Evolutionary conservation across 306 rosid species (phyloP).

Genomic region (Sphenostylis stenocarpa): DNA sequence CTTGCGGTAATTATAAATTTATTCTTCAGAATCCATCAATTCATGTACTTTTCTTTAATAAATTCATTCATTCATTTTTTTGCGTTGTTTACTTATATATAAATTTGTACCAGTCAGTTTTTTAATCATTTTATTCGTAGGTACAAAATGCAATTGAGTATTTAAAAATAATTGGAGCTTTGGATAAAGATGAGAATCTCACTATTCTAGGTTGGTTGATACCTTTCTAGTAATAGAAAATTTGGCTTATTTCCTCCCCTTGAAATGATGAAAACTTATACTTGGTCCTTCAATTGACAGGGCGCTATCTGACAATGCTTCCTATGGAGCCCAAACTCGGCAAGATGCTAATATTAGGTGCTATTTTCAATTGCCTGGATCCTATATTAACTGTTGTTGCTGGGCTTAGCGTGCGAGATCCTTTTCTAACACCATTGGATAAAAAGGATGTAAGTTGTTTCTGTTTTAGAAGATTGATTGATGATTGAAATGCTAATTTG

Average conservation of each 20-base stretch:
- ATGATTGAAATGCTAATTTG: slow-evolving; percentile 22
- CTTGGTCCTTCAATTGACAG: slow-evolving; percentile 53
- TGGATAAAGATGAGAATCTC: slow-evolving; percentile 87
- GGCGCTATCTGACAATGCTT: slow-evolving; percentile 75
- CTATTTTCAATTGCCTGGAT: slow-evolving; percentile 88
- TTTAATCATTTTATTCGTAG: slow-evolving; percentile 44
- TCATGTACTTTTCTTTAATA: not conserved
- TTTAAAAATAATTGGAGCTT: slow-evolving; percentile 79
- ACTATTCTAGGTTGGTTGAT: slow-evolving; percentile 68
- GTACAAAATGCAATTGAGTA: slow-evolving; percentile 95
- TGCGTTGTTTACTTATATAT: slow-evolving; percentile 21
- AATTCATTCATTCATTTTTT: not conserved
- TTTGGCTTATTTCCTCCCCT: slow-evolving; percentile 16
- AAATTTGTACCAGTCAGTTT: slow-evolving; percentile 18
- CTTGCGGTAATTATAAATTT: slow-evolving; percentile 63
- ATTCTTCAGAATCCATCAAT: slow-evolving; percentile 23
- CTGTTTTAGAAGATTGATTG: slow-evolving; percentile 6
- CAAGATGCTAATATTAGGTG: slow-evolving; percentile 87
- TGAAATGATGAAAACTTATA: slow-evolving; percentile 18
- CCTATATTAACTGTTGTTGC: slow-evolving; percentile 88
- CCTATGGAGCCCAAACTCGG: slow-evolving; percentile 99
- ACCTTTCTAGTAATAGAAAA: slow-evolving; percentile 24
- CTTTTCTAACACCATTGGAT: slow-evolving; percentile 82
- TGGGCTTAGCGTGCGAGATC: slow-evolving; percentile 97
- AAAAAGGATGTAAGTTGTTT: slow-evolving; percentile 81